These are phyloP conservation scores for Borovskyia barvae DNA, from an alignment of 208 protist genomes.

Conservation along the genomic window DNA sequence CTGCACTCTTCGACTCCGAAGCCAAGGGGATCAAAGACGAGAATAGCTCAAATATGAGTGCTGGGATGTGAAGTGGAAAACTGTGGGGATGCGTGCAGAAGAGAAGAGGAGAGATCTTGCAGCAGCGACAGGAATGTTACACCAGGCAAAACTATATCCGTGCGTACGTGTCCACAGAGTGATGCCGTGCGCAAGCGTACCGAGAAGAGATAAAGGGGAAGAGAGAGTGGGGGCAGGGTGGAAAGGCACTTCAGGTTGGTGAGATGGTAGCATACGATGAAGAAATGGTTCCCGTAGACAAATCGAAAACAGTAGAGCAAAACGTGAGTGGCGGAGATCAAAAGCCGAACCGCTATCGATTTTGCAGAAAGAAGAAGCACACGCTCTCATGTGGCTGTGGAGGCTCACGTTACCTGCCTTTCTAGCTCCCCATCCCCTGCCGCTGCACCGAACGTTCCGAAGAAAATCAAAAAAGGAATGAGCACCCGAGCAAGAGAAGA, in stretches of 20 bases:
- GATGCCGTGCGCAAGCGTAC: neutral
- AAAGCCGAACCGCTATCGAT: neutral
- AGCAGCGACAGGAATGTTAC: neutral
- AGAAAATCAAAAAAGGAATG: too few relatives aligned
- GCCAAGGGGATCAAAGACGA: slow-evolving; percentile 1
- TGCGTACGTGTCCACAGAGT: neutral
- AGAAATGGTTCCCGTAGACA: too few relatives aligned
- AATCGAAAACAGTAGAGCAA: neutral
- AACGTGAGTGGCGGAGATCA: neutral
- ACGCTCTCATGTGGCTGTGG: neutral
- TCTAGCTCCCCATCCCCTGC: too few relatives aligned
- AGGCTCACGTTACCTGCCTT: too few relatives aligned
- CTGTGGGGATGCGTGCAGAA: neutral
- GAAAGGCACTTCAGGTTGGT: too few relatives aligned
- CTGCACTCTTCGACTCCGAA: neutral
- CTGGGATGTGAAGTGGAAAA: neutral
- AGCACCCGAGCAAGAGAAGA: too few relatives aligned
- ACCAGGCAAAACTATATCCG: too few relatives aligned
- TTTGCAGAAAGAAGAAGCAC: neutral
- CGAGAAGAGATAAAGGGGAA: neutral
- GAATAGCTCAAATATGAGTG: neutral
- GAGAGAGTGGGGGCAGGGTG: too few relatives aligned
- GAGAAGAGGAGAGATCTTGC: neutral
- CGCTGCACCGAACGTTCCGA: too few relatives aligned
- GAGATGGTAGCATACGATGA: too few relatives aligned